phyloP scores from a whole-genome alignment of 805 yeast species.

The Zygosaccharomyces rouxii region DNA sequence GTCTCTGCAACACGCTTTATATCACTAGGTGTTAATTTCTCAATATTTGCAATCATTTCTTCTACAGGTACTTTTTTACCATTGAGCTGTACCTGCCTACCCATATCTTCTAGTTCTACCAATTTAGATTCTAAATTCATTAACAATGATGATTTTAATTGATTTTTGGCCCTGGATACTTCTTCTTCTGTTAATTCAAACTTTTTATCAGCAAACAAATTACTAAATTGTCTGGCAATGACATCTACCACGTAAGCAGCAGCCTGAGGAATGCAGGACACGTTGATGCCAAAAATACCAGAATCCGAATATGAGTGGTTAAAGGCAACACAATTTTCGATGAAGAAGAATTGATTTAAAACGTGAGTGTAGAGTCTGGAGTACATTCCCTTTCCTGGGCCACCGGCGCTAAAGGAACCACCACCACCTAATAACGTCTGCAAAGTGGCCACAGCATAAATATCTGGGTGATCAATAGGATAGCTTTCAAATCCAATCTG shows the following conservation, averaged over 20 bases:
- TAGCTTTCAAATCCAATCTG: conserved; percentile 86
- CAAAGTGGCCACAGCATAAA: conserved; percentile 83
- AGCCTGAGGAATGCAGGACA: conserved; percentile 81
- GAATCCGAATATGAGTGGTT: conserved; percentile 87
- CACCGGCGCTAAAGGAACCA: conserved; percentile 96
- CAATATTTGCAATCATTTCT: conserved; percentile 80
- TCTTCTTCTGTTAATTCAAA: conserved; percentile 67
- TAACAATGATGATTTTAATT: conserved; percentile 76
- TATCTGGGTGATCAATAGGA: conserved; percentile 76
- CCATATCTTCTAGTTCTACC: conserved; percentile 93
- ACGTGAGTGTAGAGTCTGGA: conserved; percentile 89
- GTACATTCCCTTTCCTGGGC: conserved; percentile 99
- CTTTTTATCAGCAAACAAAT: conserved; percentile 47
- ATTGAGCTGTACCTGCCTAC: conserved; percentile 87
- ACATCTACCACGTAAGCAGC: conserved; percentile 81
- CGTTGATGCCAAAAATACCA: conserved; percentile 85
- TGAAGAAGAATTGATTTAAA: conserved; percentile 82
- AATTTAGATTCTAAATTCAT: conserved; percentile 92
- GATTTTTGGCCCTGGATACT: conserved; percentile 87
- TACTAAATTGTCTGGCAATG: conserved; percentile 58
- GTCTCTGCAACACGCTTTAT: conserved; percentile 68
- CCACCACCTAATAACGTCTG: conserved; percentile 95
- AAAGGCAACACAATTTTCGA: conserved; percentile 83
- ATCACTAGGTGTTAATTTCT: conserved; percentile 60
- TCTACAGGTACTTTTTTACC: conserved; percentile 67